These are phyloP conservation scores for Naganishia vishniacii DNA, from an alignment of 768 basidiomycete genomes.

Conservation along the genomic window DNA sequence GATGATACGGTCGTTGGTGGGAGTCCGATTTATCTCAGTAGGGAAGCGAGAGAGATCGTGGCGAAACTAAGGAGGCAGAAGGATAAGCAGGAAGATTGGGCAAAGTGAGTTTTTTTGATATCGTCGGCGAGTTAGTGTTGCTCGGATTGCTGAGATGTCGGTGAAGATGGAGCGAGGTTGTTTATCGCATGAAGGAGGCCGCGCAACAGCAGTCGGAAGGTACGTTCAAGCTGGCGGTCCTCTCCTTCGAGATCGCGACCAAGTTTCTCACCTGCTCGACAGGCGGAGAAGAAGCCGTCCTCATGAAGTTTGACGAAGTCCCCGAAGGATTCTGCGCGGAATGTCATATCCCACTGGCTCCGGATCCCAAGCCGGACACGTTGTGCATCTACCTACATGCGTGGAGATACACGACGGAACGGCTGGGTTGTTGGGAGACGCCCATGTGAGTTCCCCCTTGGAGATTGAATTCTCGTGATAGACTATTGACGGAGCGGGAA, in stretches of 20 bases:
- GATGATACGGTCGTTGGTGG: slow-evolving; percentile 37
- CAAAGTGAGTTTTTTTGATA: slow-evolving; percentile 35
- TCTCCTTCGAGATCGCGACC: not conserved
- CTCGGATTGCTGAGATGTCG: not conserved
- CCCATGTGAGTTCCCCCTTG: slow-evolving; percentile 33
- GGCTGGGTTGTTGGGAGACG: slow-evolving; percentile 39
- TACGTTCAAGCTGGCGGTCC: not conserved
- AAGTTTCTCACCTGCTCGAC: not conserved
- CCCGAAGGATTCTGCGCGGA: slow-evolving; percentile 66
- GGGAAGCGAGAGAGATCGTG: slow-evolving; percentile 48
- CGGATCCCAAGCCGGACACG: slow-evolving; percentile 85
- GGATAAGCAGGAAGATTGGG: slow-evolving; percentile 49
- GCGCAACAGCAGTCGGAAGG: slow-evolving; percentile 28
- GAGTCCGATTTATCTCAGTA: slow-evolving; percentile 45
- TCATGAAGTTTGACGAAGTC: slow-evolving; percentile 31
- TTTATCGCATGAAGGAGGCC: slow-evolving; percentile 43
- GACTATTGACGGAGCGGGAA: no score
- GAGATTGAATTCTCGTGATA: no score
- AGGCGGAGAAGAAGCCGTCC: not conserved
- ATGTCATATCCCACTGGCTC: slow-evolving; percentile 86
- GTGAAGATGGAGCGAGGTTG: slow-evolving; percentile 48
- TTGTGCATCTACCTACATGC: slow-evolving; percentile 96
- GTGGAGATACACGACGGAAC: slow-evolving; percentile 54
- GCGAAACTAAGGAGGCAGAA: slow-evolving; percentile 43
- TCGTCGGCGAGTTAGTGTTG: not conserved